A percentile compares a stretch with the other conserved stretches of the same genome.
Conservation (phyloP, 1,284 basidiomycete species). For the Garcileccinum viscosum region DNA sequence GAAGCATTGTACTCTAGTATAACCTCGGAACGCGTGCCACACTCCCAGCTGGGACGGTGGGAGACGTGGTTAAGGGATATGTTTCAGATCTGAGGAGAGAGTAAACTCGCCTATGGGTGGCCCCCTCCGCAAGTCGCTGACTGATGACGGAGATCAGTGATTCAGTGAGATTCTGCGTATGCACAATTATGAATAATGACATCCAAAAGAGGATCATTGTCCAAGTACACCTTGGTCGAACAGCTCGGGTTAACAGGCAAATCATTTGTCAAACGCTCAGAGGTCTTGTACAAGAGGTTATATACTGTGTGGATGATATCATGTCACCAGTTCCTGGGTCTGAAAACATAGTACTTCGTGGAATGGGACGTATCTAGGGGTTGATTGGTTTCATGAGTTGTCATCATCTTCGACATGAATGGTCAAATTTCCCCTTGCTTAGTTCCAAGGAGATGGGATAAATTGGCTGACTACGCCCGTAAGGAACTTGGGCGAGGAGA, state of each 20-base stretch:
- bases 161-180: constrained; percentile 34
- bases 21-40: constrained; percentile 65
- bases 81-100: not conserved
- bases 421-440: too few relatives aligned
- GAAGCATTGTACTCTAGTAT: constrained; percentile 63
- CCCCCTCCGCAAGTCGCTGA: constrained; percentile 36
- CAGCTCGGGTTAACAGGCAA: not conserved
- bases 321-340: too few relatives aligned
- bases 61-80: not conserved
- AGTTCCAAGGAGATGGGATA: too few relatives aligned
- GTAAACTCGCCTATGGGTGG: constrained; percentile 33
- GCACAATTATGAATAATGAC: constrained; percentile 15
- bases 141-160: constrained; percentile 27
- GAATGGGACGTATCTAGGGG: too few relatives aligned
- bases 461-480: too few relatives aligned
- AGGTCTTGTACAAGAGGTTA: too few relatives aligned
- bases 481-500: too few relatives aligned
- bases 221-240: not conserved
- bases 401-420: too few relatives aligned
- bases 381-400: too few relatives aligned
- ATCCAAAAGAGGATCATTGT: constrained; percentile 8
- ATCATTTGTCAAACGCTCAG: not conserved
- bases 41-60: constrained; percentile 61
- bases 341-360: too few relatives aligned
- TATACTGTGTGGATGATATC: too few relatives aligned